Base-by-base conservation (phyloP, 192 early-diverging fungal genomes). In the Coemansia sp. region DNA sequence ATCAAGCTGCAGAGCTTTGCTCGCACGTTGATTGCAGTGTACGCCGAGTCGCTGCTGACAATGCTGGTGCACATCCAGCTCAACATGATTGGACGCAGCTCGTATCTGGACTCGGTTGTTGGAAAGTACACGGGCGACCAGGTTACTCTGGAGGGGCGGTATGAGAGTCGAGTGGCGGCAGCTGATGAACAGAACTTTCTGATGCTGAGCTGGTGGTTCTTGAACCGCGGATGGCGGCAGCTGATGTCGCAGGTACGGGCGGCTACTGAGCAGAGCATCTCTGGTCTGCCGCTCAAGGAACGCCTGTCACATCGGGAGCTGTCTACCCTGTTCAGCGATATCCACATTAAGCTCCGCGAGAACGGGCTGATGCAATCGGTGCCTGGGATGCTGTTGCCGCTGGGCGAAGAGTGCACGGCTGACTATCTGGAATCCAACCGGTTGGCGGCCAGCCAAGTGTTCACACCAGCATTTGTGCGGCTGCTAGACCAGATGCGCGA, bases 1-100 rank as follows among this genome's bases (percentile, higher is more conserved):
- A 84, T 98, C 62, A 98, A 98, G 80, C 57, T 91, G 14, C 82
- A 86, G 67, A 92, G 91, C 81, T 95, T 98, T 79, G 90, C 91
- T 12, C 86, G 95, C 23, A 92, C 92, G 22, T 65, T 96, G 47
- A 87, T 93, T 1, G 82, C 93, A 0, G 74, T 97, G 19, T 98
- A 98, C 66, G 84, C 91, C 25, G 71, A 96, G 47, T 89, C 88
- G n/a, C 83, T 97, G 40, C 73, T 98, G 58, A 91, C 91, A 0
- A 62, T 94, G 31, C 85, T 96, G 11, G 94, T 92, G 9, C 88
- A 90, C 49, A 71, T 93, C 5, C 94, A 98, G 72, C 84, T 98
- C 31, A 95, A 93, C 72, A 81, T 98, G 14, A 73, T 98, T 51
- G 97, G 95, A 2, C 87, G 94, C 25, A 90, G 88, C 78, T 91